A percentile compares a stretch with the other conserved stretches of the same genome.
These are phyloP conservation scores for Clarireedia homoeocarpa DNA, from an alignment of 2,329 filamentous ascomycete genomes.

Conservation along the genomic window DNA sequence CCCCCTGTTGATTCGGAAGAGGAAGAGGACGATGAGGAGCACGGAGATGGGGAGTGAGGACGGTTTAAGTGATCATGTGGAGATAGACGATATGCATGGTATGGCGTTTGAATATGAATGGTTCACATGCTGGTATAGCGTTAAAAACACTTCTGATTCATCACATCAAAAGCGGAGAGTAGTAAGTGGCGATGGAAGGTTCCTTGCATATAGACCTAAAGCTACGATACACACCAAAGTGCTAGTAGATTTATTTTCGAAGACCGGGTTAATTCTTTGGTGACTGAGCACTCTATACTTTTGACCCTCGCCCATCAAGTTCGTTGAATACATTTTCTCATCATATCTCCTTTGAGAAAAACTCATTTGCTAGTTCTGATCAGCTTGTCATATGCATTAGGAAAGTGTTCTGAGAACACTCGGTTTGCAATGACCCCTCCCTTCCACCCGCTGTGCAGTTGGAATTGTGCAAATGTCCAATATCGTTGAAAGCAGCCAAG, in stretches of 20 bases:
- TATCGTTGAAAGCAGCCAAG: conserved; percentile 20
- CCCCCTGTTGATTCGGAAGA: conserved; percentile 18
- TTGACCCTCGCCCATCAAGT: conserved; percentile 10
- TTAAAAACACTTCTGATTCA: too few relatives aligned
- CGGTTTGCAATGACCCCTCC: conserved; percentile 26
- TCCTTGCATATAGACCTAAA: conserved; percentile 15
- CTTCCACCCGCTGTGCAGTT: conserved; percentile 26
- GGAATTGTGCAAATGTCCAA: conserved; percentile 25
- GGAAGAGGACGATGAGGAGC: background rate
- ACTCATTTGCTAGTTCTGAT: conserved; percentile 21
- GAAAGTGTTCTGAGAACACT: conserved; percentile 17
- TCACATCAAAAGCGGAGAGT: too few relatives aligned
- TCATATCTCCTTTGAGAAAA: conserved; percentile 9
- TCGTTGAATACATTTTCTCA: conserved; percentile 13
- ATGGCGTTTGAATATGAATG: background rate
- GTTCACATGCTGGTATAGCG: too few relatives aligned
- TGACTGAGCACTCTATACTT: background rate
- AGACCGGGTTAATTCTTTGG: background rate
- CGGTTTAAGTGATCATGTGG: background rate
- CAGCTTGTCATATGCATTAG: conserved; percentile 22
- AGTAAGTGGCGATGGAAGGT: conserved; percentile 10
- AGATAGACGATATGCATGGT: too few relatives aligned
- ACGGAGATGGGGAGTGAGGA: background rate
- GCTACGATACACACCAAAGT: conserved; percentile 25
- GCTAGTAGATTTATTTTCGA: conserved; percentile 14